Evolutionary conservation across 495 filamentous ascomycete genomes (phyloP), one percentile per base, ranked within the genome.

Genomic region (Aspergillus haitiensis): DNA sequence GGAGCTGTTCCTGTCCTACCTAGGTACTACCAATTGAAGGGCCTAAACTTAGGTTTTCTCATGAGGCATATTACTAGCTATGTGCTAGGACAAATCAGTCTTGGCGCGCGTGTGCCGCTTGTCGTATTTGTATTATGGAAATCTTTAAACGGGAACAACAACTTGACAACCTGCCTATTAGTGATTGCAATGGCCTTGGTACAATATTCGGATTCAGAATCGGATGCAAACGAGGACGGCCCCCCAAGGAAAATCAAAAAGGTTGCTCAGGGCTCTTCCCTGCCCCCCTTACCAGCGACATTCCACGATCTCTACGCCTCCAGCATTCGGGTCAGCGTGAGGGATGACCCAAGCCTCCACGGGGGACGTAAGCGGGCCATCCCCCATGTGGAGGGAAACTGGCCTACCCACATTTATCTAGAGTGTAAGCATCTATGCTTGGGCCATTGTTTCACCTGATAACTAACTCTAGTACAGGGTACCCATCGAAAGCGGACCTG

Each of bases 301-400:
- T 98, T 98, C 73, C 88, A 92, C 72, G 89, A 96, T 70, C 81
- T 97, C 59, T 97, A 98, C 77, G 88, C 92, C n/a, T 87, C 75
- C 2, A 75, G 84, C 45, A 83, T 86, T 52, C 83, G 92, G 40
- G 75, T 87, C 54, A 89, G 89, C 70, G 87, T 86, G 31, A 75
- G 75, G 59, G 94, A 98, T 73, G 88, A 96, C 63, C 93, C 94
- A 0, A 75, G 76, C 55, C 79, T 98, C 34, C 94, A 98, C 72
- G 87, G 86, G 33, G 94, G 94, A 33, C 84, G 92, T 44, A 89
- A 86, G 67, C 81, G 94, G 27, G 82, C 84, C 44, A 89, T 84
- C 44, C 93, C 94, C 3, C 94, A 98, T 72, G 76, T 93, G 11
- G 83, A 88, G 52, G 94, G 94, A 21, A 89, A 90, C 74, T 98